These are phyloP conservation scores for Fragilaria crotonensis DNA, from an alignment of 108 stramenopile species.

Conservation along the genomic window DNA sequence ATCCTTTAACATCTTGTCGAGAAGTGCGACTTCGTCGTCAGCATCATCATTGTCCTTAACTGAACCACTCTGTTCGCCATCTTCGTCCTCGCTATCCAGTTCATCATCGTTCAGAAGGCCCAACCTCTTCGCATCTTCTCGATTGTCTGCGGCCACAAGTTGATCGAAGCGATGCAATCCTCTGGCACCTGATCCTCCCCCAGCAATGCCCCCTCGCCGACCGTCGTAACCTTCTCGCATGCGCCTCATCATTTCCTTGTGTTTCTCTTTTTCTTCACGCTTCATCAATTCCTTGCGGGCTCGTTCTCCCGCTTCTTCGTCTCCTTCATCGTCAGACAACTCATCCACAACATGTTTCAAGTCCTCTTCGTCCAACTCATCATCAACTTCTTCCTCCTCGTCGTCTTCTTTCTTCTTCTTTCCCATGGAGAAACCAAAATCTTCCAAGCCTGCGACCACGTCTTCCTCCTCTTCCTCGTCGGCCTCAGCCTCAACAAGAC, in stretches of 20 bases:
- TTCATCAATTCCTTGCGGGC: conserved; percentile 50
- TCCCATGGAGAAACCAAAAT: conserved; percentile 73
- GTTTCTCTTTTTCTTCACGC: conserved; percentile 76
- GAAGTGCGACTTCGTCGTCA: no score
- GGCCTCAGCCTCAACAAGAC: conserved; percentile 70
- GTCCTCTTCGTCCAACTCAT: conserved; percentile 77
- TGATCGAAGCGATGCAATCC: conserved; percentile 76
- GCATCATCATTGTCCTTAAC: conserved; percentile 46
- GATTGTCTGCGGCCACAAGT: conserved; percentile 82
- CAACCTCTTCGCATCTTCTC: conserved; percentile 74
- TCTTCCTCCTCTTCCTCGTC: conserved; percentile 92
- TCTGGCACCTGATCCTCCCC: conserved; percentile 62
- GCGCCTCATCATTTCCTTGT: conserved; percentile 82
- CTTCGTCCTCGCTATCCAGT: conserved; percentile 71
- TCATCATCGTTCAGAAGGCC: conserved; percentile 85
- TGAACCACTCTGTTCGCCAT: conserved; percentile 33
- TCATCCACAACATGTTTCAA: conserved; percentile 84
- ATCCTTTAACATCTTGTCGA: conserved; percentile 79
- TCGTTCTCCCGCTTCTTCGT: conserved; percentile 40
- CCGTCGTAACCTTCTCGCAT: conserved; percentile 90
- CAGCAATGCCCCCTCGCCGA: conserved; percentile 73
- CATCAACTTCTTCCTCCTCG: no score
- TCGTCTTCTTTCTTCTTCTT: conserved; percentile 71
- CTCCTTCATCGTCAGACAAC: conserved; percentile 75
- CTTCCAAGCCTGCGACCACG: conserved; percentile 81